These are phyloP conservation scores for Saccharomycopsis oosterbeekiorum DNA, from an alignment of 805 yeast species.

Conservation along the genomic window DNA sequence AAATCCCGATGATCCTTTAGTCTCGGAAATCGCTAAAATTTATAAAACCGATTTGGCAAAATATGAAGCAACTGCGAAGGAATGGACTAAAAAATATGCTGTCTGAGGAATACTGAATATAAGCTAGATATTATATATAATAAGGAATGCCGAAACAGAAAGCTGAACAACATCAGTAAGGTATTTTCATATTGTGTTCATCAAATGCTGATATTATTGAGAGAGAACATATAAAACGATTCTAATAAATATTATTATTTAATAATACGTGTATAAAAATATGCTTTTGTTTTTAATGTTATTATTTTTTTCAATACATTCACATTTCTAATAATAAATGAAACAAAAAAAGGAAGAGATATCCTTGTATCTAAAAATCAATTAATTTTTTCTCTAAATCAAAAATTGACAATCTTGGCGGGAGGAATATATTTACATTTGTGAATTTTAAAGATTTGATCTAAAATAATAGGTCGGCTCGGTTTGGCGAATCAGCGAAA, in stretches of 20 bases:
- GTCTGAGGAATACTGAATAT: slow-evolving; percentile 34
- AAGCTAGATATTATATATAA: background rate
- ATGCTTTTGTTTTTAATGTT: background rate
- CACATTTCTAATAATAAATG: background rate
- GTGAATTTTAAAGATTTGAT: no score
- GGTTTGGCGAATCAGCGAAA: no score
- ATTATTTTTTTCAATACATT: background rate
- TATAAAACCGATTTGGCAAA: slow-evolving; percentile 90
- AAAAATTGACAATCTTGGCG: no score
- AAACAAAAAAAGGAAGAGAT: no score
- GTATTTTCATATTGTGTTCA: background rate
- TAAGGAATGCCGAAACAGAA: background rate
- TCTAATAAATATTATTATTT: background rate
- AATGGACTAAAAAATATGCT: slow-evolving; percentile 98
- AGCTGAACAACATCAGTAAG: background rate
- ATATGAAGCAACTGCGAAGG: slow-evolving; percentile 94
- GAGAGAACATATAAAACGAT: background rate
- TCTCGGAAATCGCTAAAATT: slow-evolving; percentile 94
- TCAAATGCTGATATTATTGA: background rate
- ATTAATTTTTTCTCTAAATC: no score
- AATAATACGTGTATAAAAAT: background rate
- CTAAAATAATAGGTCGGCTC: no score
- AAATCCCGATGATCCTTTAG: slow-evolving; percentile 97
- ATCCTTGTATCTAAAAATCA: no score
- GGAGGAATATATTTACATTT: no score